Evolutionary conservation across 2,329 filamentous ascomycete species (phyloP), one percentile per base, ranked within the genome.

Genomic region (Cercospora zeae-maydis): DNA sequence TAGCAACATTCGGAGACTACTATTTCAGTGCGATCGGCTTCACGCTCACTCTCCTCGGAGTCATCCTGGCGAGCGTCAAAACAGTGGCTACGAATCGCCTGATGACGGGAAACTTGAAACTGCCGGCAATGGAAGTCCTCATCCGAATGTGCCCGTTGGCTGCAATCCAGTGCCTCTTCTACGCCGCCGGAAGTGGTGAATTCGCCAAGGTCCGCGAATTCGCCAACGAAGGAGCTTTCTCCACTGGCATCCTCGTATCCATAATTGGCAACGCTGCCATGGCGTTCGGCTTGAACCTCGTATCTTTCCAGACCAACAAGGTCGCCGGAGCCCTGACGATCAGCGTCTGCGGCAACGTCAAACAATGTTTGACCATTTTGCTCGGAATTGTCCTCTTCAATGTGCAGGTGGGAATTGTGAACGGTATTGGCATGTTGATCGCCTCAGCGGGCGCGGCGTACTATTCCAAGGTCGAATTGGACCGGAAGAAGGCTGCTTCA

Each of bases 81-180:
- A 87, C 85, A 0, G 83, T 88, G 34, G 83, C 84, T 30, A 86
- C 85, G 33, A 88, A 88, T 75, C 82, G 83, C 70, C 81, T 88
- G 69, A 86, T 87, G 83, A 88, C 85, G 7, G 85, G 85, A 30
- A 80, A 81, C 5, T 79, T 87, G 31, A 79, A 81, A 19, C 80
- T 87, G 2, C 81, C 83, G 0, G 81, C 85, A 0, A 79, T 86
- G 66, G 86, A 88, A 71, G 80, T 87, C 16, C 80, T 87, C n/a
- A 79, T 85, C 70, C 62, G 66, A 9, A 68, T 69, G 66, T 69
- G 65, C 2, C 67, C 67, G 10, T 61, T 69, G 13, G 67, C 67
- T 13, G 66, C 66, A 6, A 39, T 67, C 1, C 66, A 69, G 16
- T 69, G 67, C 27, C 60, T 69, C 14, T 24, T 66, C 33, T 68